Evolutionary conservation across 208 protist genomes (phyloP), one percentile per base, ranked within the genome.

Genomic region (Pavlovales sp.): DNA sequence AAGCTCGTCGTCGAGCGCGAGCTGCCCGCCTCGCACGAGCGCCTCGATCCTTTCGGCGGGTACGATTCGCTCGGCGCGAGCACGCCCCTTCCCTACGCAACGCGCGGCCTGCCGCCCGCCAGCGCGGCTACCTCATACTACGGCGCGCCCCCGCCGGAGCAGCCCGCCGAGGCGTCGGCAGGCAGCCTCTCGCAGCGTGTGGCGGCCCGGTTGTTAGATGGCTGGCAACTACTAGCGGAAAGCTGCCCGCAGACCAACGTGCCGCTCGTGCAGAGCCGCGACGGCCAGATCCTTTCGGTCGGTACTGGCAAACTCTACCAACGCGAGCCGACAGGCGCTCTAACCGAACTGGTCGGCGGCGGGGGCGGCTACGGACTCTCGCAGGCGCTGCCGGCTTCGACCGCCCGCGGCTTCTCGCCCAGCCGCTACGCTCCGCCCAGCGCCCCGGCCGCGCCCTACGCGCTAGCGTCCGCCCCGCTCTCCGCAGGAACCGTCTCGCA

Each of bases 141-240:
- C 26, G 14, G 67, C 67, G 67, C 67, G 18, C 67, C 67, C 22
- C 32, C 67, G 26, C 8, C 76, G 34, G 37, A 42, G 37, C 76
- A 79, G 76, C 76, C 26, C 11, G 76, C 76, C 10, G 76, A 79
- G 11, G 36, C 38, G 14, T 41, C 76, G 34, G 76, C 11, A 36
- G 38, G 34, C 36, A 30, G 14, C 37, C 76, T 37, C 34, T 38
- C 26, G 38, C 7, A 36, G 81, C 42, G 38, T 38, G 82, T 86
- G 32, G 82, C 82, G 57, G 20, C 1, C 11, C 75, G 77, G 82
- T 57, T 86, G 34, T 57, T 86, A 46, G 82, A 86, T 1, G 82
- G 82, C 32, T 86, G 37, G 42, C 67, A 46, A 36, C 66, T 86
- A 10, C 82, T 86, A 18, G 26, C 57, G 1, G 82, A 86, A 36